A percentile compares a stretch with the other conserved stretches of the same genome.
Conservation (phyloP, 108 stramenopile genomes). For the Cyclotella cryptica region DNA sequence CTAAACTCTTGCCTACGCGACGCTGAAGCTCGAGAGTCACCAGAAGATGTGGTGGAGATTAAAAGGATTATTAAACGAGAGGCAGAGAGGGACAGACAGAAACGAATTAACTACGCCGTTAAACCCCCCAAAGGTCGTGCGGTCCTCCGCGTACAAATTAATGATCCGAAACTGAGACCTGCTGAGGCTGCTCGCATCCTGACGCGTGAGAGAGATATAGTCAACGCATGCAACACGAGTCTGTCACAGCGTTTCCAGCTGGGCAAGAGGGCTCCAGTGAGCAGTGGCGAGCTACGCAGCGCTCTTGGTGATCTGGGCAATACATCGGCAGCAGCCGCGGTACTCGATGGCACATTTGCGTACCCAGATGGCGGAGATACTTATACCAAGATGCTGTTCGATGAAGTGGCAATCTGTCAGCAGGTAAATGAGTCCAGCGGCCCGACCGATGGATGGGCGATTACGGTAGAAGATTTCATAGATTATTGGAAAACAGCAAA, state of each 20-base stretch:
- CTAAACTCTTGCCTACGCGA: too few species aligned
- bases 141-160: not conserved
- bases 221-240: not conserved
- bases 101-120: not conserved
- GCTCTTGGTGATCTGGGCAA: too few species aligned
- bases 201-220: not conserved
- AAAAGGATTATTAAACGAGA: too few species aligned
- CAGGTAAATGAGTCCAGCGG: not conserved
- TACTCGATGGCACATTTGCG: not conserved
- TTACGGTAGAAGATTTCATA: not conserved
- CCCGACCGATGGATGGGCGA: not conserved
- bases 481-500: not conserved
- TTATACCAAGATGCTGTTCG: too few species aligned
- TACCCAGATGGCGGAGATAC: not conserved
- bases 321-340: too few species aligned
- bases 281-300: not conserved
- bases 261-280: too few species aligned
- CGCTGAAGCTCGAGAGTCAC: too few species aligned
- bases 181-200: not conserved
- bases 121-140: not conserved
- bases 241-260: not conserved
- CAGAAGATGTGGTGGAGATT: too few species aligned
- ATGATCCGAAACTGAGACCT: not conserved
- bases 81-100: too few species aligned
- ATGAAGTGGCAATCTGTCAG: not conserved